Conservation (phyloP, 371 early-diverging fungal species). For the Rhizopus delemar region DNA sequence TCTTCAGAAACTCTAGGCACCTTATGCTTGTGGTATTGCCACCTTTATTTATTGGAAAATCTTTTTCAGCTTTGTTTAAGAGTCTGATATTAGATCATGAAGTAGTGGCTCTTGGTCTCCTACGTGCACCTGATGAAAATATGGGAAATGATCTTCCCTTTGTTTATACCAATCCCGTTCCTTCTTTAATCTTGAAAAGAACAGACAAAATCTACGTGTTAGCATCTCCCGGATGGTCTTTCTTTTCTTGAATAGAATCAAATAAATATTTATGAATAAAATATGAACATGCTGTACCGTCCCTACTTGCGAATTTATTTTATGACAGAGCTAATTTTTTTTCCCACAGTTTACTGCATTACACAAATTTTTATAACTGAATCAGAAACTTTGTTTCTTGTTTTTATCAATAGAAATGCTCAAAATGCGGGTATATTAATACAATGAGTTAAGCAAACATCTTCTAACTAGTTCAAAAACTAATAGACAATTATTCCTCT, state of each 20-base stretch:
- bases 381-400: too few species aligned
- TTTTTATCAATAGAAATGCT: too few species aligned
- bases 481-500: neutral
- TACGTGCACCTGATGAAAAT: slow-evolving; percentile 47
- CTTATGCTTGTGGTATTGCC: slow-evolving; percentile 42
- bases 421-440: too few species aligned
- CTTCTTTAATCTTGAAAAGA: slow-evolving; percentile 30
- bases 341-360: too few species aligned
- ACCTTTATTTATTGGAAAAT: slow-evolving; percentile 32
- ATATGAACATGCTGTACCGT: too few species aligned
- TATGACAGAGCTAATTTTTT: too few species aligned
- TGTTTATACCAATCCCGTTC: slow-evolving; percentile 56
- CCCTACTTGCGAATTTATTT: too few species aligned
- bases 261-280: too few species aligned
- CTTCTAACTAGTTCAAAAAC: too few species aligned
- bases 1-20: slow-evolving; percentile 29
- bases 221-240: slow-evolving; percentile 34
- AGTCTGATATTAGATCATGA: slow-evolving; percentile 38
- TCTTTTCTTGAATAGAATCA: neutral
- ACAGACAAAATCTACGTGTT: slow-evolving; percentile 35
- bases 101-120: slow-evolving; percentile 44
- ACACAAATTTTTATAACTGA: too few species aligned
- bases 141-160: slow-evolving; percentile 51
- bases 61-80: slow-evolving; percentile 43
- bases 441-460: too few species aligned